Conservation (phyloP, 352 stramenopile species). For the Phytophthora pini region DNA sequence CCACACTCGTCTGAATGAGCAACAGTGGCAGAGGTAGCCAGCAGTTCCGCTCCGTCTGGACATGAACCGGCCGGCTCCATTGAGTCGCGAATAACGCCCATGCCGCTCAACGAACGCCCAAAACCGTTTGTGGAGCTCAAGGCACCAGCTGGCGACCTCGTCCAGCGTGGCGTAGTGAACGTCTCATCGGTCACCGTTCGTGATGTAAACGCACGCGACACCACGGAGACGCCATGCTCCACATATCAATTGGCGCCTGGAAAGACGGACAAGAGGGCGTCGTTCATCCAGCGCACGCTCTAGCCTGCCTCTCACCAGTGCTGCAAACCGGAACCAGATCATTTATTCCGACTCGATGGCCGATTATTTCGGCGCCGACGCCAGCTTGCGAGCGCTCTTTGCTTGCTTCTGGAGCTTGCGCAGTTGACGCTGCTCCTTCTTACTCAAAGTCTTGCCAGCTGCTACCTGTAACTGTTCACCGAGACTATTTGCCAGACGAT, state of each 20-base stretch:
- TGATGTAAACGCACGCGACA: slow-evolving; percentile 1
- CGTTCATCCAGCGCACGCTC: slow-evolving; percentile 13
- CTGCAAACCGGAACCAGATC: slow-evolving; percentile 12
- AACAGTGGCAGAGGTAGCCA: slow-evolving; percentile 21
- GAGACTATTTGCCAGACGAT: slow-evolving; percentile 26
- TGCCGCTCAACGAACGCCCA: slow-evolving; percentile 10
- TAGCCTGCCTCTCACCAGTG: slow-evolving; percentile 3
- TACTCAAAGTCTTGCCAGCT: slow-evolving; percentile 38
- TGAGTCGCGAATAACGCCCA: slow-evolving; percentile 19
- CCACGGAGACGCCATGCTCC: slow-evolving; percentile 2
- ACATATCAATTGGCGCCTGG: background rate
- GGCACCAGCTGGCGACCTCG: slow-evolving; percentile 14
- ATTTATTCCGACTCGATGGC: slow-evolving; percentile 19
- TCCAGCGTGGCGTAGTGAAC: slow-evolving; percentile 10
- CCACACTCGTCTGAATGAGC: slow-evolving; percentile 1
- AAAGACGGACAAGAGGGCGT: slow-evolving; percentile 9
- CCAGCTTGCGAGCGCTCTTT: slow-evolving; percentile 19
- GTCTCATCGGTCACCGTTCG: background rate
- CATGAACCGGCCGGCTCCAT: slow-evolving; percentile 7
- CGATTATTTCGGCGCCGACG: slow-evolving; percentile 26
- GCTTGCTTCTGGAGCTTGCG: slow-evolving; percentile 38
- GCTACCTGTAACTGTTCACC: slow-evolving; percentile 29
- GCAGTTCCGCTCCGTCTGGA: slow-evolving; percentile 22
- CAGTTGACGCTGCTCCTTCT: slow-evolving; percentile 54
- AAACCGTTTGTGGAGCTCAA: slow-evolving; percentile 19